Conservation (phyloP, 2,329 filamentous ascomycete genomes). For the Simplicillium aogashimaense region DNA sequence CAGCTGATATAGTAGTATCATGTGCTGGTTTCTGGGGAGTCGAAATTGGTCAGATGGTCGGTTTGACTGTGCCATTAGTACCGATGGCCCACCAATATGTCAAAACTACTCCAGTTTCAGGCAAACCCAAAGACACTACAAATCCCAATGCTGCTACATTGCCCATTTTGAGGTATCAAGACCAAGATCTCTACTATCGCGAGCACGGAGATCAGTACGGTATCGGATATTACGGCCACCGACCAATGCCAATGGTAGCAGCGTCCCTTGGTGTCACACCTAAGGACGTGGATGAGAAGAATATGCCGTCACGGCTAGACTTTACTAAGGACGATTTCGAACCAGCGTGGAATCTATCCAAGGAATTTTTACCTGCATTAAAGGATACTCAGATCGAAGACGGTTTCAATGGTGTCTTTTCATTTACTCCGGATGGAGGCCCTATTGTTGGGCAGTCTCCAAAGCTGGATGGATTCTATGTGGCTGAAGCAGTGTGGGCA, state of each 20-base stretch:
- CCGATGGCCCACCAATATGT: slow-evolving; percentile 55
- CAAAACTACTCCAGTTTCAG: slow-evolving; percentile 45
- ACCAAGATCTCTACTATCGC: slow-evolving; percentile 54
- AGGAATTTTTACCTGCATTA: slow-evolving; percentile 43
- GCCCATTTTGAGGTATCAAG: slow-evolving; percentile 53
- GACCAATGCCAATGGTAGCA: slow-evolving; percentile 49
- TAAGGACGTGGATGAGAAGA: slow-evolving; percentile 41
- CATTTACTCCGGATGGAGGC: slow-evolving; percentile 55
- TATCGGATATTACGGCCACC: slow-evolving; percentile 56
- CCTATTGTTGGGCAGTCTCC: slow-evolving; percentile 49
- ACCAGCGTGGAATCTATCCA: slow-evolving; percentile 47
- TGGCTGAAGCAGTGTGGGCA: slow-evolving; percentile 58
- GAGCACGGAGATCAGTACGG: slow-evolving; percentile 54
- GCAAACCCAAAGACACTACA: slow-evolving; percentile 22
- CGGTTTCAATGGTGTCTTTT: slow-evolving; percentile 58
- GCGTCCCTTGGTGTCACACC: slow-evolving; percentile 42
- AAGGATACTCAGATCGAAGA: slow-evolving; percentile 40
- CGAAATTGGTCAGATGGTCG: slow-evolving; percentile 52
- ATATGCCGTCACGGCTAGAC: slow-evolving; percentile 53
- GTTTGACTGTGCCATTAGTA: slow-evolving; percentile 44
- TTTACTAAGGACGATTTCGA: slow-evolving; percentile 52
- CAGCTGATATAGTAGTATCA: slow-evolving; percentile 51
- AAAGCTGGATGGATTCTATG: slow-evolving; percentile 49
- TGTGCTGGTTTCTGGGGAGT: slow-evolving; percentile 60
- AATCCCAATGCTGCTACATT: slow-evolving; percentile 37